These are phyloP conservation scores for Boeremia exigua DNA, from an alignment of 2,329 filamentous ascomycete species.

Conservation along the genomic window DNA sequence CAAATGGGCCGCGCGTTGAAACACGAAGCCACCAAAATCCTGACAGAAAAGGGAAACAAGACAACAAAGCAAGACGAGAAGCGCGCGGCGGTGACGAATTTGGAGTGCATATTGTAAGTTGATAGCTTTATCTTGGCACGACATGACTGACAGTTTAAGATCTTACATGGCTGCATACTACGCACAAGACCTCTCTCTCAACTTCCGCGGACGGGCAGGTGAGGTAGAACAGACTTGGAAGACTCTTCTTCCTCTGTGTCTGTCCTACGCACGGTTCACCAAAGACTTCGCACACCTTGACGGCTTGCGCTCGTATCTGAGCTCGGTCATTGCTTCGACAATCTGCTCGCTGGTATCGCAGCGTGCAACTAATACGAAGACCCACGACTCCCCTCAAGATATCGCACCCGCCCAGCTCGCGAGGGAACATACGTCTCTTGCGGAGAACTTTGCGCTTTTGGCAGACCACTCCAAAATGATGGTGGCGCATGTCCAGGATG, in stretches of 20 bases:
- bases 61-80: constrained; percentile 43
- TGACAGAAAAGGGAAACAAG: constrained; percentile 31
- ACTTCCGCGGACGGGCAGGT: constrained; percentile 37
- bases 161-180: constrained; percentile 49
- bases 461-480: constrained; percentile 38
- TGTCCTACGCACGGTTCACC: constrained; percentile 40
- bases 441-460: constrained; percentile 36
- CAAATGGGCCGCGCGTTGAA: constrained; percentile 54
- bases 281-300: constrained; percentile 47
- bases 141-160: constrained; percentile 32
- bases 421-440: constrained; percentile 27
- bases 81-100: constrained; percentile 48
- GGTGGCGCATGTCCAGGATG: constrained; percentile 35
- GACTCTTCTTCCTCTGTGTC: constrained; percentile 44
- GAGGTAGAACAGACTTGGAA: constrained; percentile 48
- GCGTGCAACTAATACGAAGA: constrained; percentile 22
- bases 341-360: constrained; percentile 45
- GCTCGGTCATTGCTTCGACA: constrained; percentile 48
- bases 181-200: constrained; percentile 38
- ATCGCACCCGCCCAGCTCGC: constrained; percentile 29
- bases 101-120: constrained; percentile 55
- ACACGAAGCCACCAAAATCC: constrained; percentile 51
- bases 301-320: constrained; percentile 51
- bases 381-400: constrained; percentile 41
- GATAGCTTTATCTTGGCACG: too few relatives aligned